These are phyloP conservation scores for Bretziella fagacearum DNA, from an alignment of 2,329 filamentous ascomycete genomes.

Conservation along the genomic window DNA sequence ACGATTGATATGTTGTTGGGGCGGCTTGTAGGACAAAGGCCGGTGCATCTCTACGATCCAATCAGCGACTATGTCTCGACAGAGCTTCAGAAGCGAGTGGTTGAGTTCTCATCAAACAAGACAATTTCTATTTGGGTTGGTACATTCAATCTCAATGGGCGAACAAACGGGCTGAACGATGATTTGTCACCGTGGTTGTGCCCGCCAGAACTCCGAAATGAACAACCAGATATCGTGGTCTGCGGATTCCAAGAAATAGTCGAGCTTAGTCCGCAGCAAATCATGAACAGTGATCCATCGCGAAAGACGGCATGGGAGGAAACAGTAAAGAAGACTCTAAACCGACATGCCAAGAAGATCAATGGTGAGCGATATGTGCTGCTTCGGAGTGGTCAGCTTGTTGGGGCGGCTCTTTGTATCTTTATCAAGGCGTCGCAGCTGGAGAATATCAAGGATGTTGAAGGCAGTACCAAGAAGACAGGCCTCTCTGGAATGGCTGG, in stretches of 20 bases:
- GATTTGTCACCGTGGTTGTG: conserved; percentile 80
- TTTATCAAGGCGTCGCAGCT: conserved; percentile 71
- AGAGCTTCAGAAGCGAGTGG: conserved; percentile 50
- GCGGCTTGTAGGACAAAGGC: conserved; percentile 62
- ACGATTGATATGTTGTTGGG: conserved; percentile 90
- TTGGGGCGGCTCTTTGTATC: conserved; percentile 81
- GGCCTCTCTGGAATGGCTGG: conserved; percentile 94
- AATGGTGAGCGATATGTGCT: conserved; percentile 71
- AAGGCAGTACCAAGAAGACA: conserved; percentile 84
- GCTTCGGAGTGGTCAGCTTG: conserved; percentile 79
- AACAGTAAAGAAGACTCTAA: conserved; percentile 62
- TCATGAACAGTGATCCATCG: conserved; percentile 93
- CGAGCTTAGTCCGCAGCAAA: conserved; percentile 92
- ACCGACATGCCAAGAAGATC: conserved; percentile 46
- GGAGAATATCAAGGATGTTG: conserved; percentile 81
- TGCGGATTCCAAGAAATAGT: conserved; percentile 97
- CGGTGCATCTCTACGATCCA: conserved; percentile 80
- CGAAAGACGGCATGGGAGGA: conserved; percentile 74
- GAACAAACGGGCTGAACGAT: conserved; percentile 56
- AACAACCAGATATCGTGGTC: conserved; percentile 69
- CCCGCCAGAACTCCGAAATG: conserved; percentile 36
- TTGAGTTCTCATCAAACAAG: conserved; percentile 60
- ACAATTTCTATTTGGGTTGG: conserved; percentile 64
- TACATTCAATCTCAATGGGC: conserved; percentile 90
- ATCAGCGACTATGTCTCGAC: conserved; percentile 77